A percentile compares a stretch with the other conserved stretches of the same genome.
Evolutionary conservation across 495 filamentous ascomycete genomes (phyloP).

Genomic region (Podospora australis): DNA sequence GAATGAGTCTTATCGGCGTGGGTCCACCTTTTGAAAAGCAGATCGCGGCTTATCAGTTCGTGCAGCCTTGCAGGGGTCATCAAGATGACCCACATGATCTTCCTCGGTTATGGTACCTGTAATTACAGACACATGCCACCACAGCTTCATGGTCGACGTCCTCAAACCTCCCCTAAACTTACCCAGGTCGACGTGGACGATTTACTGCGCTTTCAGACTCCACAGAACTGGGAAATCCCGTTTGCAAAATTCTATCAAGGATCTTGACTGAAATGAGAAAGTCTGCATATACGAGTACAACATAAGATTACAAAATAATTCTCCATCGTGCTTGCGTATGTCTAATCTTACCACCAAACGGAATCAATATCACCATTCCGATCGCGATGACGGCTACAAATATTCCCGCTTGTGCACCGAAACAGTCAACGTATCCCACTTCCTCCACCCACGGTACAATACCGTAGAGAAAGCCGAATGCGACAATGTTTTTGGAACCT

Average conservation of each 20-base stretch:
- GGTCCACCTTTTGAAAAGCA: not conserved
- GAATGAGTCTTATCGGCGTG: not conserved
- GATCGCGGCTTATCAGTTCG: not conserved
- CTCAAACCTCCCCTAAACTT: no score
- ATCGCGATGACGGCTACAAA: conserved; percentile 24
- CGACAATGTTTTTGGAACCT: conserved; percentile 30
- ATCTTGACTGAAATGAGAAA: no score
- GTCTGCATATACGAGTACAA: no score
- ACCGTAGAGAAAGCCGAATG: conserved; percentile 27
- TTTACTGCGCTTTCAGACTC: no score
- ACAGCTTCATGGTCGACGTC: no score
- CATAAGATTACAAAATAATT: conserved; percentile 26
- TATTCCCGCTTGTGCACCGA: conserved; percentile 48
- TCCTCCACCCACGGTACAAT: conserved; percentile 43
- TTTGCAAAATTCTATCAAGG: no score
- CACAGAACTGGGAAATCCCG: no score
- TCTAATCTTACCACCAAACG: conserved; percentile 24
- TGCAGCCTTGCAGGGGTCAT: not conserved
- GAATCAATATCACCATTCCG: conserved; percentile 26
- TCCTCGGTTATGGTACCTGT: no score
- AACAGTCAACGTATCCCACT: conserved; percentile 44
- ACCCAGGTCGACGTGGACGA: no score
- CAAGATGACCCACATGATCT: not conserved
- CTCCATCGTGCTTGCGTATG: conserved; percentile 26
- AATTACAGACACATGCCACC: no score